A percentile compares a stretch with the other conserved stretches of the same genome.
These are phyloP conservation scores for Alloteropsis semialata DNA, from an alignment of 176 grass and related monocot genomes.

Conservation along the genomic window DNA sequence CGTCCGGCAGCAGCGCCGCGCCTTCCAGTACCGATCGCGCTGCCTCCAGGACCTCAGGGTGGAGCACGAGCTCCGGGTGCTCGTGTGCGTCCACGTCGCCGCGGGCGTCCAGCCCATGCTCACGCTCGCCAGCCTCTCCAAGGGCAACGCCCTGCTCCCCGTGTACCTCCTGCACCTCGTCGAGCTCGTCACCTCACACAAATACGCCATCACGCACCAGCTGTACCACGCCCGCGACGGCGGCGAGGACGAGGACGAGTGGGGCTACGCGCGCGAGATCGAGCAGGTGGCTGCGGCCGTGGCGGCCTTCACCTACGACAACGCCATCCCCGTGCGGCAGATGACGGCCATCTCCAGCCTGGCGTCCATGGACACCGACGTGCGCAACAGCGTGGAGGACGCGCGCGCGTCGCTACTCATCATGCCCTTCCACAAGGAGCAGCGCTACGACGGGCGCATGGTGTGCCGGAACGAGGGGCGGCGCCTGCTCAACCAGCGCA, in stretches of 20 bases:
- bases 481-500: conserved; percentile 38
- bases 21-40: conserved; percentile 37
- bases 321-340: conserved; percentile 22
- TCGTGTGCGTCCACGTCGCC: conserved; percentile 55
- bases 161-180: conserved; percentile 59
- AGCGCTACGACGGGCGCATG: conserved; percentile 67
- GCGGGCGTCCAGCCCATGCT: conserved; percentile 39
- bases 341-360: conserved; percentile 52
- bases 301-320: conserved; percentile 35
- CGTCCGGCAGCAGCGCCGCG: conserved; percentile 42
- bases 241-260: background rate
- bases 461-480: conserved; percentile 43
- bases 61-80: conserved; percentile 54
- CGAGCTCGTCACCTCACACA: conserved; percentile 51
- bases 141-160: conserved; percentile 24
- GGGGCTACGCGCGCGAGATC: conserved; percentile 45
- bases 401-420: conserved; percentile 47
- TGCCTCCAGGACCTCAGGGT: conserved; percentile 48
- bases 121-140: conserved; percentile 36
- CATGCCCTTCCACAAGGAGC: conserved; percentile 70
- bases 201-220: conserved; percentile 56
- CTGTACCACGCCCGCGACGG: conserved; percentile 37
- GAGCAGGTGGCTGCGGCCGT: conserved; percentile 37
- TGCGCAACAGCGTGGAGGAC: conserved; percentile 62
- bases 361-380: conserved; percentile 60